These are phyloP conservation scores for Chondrus crispus DNA, from an alignment of 23 red algal genomes.

Conservation along the genomic window DNA sequence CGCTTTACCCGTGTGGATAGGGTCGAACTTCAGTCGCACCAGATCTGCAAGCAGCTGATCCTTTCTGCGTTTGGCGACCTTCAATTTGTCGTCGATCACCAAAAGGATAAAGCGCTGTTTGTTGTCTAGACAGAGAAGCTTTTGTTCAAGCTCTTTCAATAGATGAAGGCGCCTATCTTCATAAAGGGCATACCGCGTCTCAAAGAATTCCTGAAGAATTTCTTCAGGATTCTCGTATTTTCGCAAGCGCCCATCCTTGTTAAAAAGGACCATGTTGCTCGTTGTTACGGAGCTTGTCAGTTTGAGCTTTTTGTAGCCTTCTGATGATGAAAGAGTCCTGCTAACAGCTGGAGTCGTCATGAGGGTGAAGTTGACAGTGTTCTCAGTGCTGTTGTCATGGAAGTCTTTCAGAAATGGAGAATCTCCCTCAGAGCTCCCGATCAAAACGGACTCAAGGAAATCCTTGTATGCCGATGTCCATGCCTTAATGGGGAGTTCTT, in stretches of 20 bases:
- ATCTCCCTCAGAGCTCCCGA: constrained; percentile 52
- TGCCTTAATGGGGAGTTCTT: constrained; percentile 79
- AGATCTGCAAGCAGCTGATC: constrained; percentile 69
- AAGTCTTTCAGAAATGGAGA: constrained; percentile 80
- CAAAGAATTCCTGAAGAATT: constrained; percentile 81
- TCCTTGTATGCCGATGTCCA: constrained; percentile 99
- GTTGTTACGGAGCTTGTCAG: constrained; percentile 69
- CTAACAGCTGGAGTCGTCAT: constrained; percentile 6
- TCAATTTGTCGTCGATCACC: constrained; percentile 83
- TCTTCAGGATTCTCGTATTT: constrained; percentile 79
- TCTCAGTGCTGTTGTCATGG: constrained; percentile 84
- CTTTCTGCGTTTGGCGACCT: constrained; percentile 74
- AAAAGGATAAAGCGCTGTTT: constrained; percentile 80
- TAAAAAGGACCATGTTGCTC: constrained; percentile 96
- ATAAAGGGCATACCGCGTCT: constrained; percentile 73
- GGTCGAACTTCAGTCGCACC: constrained; percentile 70
- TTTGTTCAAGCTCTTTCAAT: constrained; percentile 44
- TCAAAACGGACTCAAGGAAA: constrained; percentile 75
- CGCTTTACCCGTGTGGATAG: constrained; percentile 14
- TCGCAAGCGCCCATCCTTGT: constrained; percentile 72
- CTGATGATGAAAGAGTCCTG: neutral
- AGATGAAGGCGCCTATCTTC: constrained; percentile 53
- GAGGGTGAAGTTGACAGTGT: constrained; percentile 79
- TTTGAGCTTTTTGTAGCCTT: constrained; percentile 75
- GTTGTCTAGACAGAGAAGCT: constrained; percentile 68